Evolutionary conservation across 2,329 filamentous ascomycete species (phyloP).

Genomic region (Colletotrichum incanum): DNA sequence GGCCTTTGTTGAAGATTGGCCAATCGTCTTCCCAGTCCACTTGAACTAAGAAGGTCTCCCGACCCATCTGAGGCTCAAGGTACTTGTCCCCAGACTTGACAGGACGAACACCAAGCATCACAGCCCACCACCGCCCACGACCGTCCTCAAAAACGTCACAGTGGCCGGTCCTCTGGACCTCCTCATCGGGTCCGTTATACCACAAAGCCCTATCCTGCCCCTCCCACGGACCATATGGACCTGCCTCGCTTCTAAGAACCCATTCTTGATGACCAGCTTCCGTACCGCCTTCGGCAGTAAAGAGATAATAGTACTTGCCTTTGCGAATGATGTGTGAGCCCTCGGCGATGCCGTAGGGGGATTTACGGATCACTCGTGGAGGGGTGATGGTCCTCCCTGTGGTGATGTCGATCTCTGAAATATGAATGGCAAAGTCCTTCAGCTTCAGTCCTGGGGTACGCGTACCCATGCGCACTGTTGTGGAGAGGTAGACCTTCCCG

Average conservation of each 20-base stretch:
- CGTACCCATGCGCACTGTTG: slow-evolving; percentile 54
- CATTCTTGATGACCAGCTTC: slow-evolving; percentile 68
- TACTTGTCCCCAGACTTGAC: slow-evolving; percentile 48
- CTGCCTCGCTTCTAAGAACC: slow-evolving; percentile 61
- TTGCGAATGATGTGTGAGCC: slow-evolving; percentile 58
- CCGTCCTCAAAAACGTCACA: slow-evolving; percentile 63
- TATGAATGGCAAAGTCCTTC: slow-evolving; percentile 68
- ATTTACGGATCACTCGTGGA: slow-evolving; percentile 55
- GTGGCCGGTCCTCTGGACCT: slow-evolving; percentile 67
- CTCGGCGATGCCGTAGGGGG: slow-evolving; percentile 59
- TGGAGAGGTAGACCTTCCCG: slow-evolving; percentile 65
- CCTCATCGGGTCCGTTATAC: slow-evolving; percentile 62
- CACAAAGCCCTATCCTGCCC: slow-evolving; percentile 61
- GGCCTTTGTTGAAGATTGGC: slow-evolving; percentile 65
- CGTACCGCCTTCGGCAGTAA: slow-evolving; percentile 59
- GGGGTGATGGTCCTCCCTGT: slow-evolving; percentile 58
- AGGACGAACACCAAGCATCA: slow-evolving; percentile 63
- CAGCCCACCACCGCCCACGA: slow-evolving; percentile 63
- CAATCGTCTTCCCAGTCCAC: slow-evolving; percentile 67
- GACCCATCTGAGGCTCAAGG: slow-evolving; percentile 61
- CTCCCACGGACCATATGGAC: slow-evolving; percentile 66
- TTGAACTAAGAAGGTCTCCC: slow-evolving; percentile 65
- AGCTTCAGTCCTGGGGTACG: slow-evolving; percentile 56
- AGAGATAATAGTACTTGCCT: slow-evolving; percentile 56
- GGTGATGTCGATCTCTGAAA: slow-evolving; percentile 59